Percentiles rank a stretch among this genome's conserved stretches.
Conservation (phyloP, 148 eudicot genomes). For the Vaccinium darrowii region DNA sequence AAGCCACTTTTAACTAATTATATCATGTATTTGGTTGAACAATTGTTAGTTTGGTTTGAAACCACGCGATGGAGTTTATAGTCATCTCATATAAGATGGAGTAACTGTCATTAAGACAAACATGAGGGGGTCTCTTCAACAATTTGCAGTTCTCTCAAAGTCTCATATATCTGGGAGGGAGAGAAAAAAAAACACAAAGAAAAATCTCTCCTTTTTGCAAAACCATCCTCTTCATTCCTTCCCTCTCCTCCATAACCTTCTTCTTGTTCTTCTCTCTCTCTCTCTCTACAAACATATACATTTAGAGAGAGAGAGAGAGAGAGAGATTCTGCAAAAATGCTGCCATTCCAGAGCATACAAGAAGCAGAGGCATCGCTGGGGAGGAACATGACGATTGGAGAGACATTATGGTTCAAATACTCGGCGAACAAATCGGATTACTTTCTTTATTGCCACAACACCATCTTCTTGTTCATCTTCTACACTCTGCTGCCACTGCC, state of each 20-base stretch:
- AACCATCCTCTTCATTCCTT: not conserved
- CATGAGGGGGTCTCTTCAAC: not conserved
- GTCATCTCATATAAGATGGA: too few species aligned
- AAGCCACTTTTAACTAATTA: too few species aligned
- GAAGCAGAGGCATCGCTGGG: constrained; percentile 56
- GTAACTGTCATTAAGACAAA: too few species aligned
- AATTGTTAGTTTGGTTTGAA: too few species aligned
- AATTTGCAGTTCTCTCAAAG: not conserved
- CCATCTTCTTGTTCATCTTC: constrained; percentile 52
- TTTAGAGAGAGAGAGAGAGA: not conserved
- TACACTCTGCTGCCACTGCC: constrained; percentile 60
- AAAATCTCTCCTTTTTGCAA: not conserved
- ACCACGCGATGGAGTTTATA: too few species aligned
- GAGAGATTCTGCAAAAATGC: constrained; percentile 30
- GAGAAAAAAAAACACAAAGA: not conserved
- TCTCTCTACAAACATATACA: not conserved
- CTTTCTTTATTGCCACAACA: constrained; percentile 62
- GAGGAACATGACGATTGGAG: constrained; percentile 47
- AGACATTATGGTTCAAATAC: constrained; percentile 71
- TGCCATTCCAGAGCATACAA: constrained; percentile 47
- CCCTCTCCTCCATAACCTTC: not conserved
- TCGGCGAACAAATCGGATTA: constrained; percentile 63
- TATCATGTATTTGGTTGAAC: too few species aligned
- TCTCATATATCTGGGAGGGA: not conserved
- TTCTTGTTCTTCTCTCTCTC: not conserved